These are phyloP conservation scores for Geranium rotundifolium DNA, from an alignment of 345 rosid genomes.

Conservation along the genomic window DNA sequence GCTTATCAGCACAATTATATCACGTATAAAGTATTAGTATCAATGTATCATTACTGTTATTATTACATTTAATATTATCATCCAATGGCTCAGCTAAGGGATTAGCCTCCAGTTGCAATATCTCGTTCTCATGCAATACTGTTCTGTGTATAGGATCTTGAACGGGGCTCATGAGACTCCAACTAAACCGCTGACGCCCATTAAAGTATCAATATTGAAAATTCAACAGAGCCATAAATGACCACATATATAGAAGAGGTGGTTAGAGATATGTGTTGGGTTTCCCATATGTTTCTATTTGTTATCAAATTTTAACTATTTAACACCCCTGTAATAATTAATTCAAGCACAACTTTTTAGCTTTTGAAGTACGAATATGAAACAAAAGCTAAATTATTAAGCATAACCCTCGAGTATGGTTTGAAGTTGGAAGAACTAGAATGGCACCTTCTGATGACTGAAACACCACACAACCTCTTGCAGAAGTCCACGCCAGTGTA, in stretches of 20 bases:
- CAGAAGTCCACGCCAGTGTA: constrained; percentile 98
- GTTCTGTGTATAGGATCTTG: background rate
- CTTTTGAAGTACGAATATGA: background rate
- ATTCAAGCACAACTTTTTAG: background rate
- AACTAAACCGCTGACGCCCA: no score
- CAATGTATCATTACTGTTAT: no score
- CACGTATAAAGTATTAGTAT: no score
- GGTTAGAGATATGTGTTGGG: background rate
- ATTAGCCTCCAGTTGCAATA: background rate
- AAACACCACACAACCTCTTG: constrained; percentile 94
- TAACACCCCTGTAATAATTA: background rate
- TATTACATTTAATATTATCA: no score
- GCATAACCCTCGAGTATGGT: background rate
- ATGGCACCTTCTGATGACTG: constrained; percentile 85
- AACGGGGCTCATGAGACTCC: background rate
- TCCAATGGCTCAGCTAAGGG: no score
- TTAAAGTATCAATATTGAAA: no score
- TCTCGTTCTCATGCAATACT: background rate
- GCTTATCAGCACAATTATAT: no score
- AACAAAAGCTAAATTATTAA: background rate
- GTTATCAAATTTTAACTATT: no score
- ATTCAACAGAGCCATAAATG: no score
- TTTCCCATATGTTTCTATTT: background rate
- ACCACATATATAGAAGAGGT: background rate
- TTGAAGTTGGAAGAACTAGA: constrained; percentile 3